Conservation (phyloP, 352 stramenopile species). For the Thraustochytrium striatum region DNA sequence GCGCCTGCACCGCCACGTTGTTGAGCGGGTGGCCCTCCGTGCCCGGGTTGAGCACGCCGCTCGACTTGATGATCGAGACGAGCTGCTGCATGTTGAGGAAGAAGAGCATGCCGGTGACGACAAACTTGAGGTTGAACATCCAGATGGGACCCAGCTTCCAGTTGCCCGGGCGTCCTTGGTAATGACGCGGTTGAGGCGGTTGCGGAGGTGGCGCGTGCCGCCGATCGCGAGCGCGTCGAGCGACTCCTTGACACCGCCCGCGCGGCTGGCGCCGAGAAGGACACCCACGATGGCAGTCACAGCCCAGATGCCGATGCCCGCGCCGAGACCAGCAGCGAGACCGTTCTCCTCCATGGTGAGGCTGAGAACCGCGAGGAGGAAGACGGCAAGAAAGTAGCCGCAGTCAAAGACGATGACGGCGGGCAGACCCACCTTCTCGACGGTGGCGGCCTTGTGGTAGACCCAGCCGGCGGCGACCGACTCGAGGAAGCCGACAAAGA, state of each 20-base stretch:
- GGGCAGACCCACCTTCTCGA: slow-evolving; percentile 51
- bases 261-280: neutral
- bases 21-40: no score
- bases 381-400: neutral
- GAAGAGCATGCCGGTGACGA: slow-evolving; percentile 10
- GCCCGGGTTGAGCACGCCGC: no score
- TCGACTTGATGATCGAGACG: no score
- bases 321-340: neutral
- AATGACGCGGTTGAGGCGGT: slow-evolving; percentile 1
- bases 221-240: neutral
- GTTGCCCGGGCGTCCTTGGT: slow-evolving; percentile 12
- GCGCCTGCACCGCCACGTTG: neutral
- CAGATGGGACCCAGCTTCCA: neutral
- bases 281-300: neutral
- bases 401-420: slow-evolving; percentile 1
- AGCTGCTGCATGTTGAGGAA: no score
- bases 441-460: slow-evolving; percentile 54
- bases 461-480: slow-evolving; percentile 59
- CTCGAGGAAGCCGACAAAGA: slow-evolving; percentile 59
- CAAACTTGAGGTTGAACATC: slow-evolving; percentile 4
- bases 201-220: neutral
- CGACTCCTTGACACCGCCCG: slow-evolving; percentile 14
- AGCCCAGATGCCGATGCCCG: neutral
- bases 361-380: slow-evolving; percentile 5
- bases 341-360: neutral